phyloP scores from a whole-genome alignment of 192 early-diverging fungal species.

The Linnemannia elongata region DNA sequence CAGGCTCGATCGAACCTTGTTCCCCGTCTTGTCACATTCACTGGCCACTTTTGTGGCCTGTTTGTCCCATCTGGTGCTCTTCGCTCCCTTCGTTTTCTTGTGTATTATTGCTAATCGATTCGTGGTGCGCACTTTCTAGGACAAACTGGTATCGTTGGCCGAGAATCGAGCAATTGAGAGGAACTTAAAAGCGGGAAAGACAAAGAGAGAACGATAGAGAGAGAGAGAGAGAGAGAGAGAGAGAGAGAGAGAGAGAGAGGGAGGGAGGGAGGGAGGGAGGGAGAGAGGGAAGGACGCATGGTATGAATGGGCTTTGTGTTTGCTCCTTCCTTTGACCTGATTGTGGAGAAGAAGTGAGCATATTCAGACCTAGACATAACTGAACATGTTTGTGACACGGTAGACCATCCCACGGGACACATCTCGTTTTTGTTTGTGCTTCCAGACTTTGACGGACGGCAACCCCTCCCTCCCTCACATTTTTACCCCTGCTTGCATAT shows the following conservation, averaged over 20 bases:
- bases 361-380: neutral
- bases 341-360: neutral
- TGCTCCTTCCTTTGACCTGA: neutral
- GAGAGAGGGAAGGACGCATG: too few species aligned
- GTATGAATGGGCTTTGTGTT: neutral
- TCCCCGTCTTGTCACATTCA: neutral
- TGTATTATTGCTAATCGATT: too few species aligned
- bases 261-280: too few species aligned
- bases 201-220: too few species aligned
- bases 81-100: neutral
- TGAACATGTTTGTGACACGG: neutral
- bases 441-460: neutral
- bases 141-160: too few species aligned
- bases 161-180: too few species aligned
- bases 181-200: too few species aligned
- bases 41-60: neutral
- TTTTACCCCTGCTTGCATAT: too few species aligned
- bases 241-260: too few species aligned
- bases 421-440: neutral
- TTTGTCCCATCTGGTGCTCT: neutral
- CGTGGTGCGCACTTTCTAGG: too few species aligned
- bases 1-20: conserved; percentile 7
- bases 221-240: too few species aligned
- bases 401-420: neutral
- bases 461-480: neutral